Evolutionary conservation across 192 early-diverging fungal species (phyloP).

Genomic region (Rhizophagus clarus): DNA sequence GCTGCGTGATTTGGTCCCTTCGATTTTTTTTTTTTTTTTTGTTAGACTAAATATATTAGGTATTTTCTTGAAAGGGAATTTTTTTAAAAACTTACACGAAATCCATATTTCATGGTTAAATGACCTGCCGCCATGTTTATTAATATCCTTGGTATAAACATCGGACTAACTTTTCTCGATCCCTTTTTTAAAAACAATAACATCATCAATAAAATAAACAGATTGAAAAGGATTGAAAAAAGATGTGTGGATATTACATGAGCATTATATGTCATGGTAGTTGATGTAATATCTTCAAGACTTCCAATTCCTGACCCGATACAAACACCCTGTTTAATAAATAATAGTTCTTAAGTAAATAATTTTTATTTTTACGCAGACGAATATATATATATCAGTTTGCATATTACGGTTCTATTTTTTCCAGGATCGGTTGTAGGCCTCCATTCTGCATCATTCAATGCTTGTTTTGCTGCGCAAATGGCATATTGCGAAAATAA

Average conservation of each 20-base stretch:
- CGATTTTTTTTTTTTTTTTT: slow-evolving; percentile 15
- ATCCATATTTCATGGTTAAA: slow-evolving; percentile 86
- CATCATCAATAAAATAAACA: not conserved
- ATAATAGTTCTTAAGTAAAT: not conserved
- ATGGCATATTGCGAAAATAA: slow-evolving; percentile 88
- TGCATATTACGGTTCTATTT: slow-evolving; percentile 61
- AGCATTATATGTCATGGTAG: slow-evolving; percentile 52
- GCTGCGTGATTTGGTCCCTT: slow-evolving; percentile 92
- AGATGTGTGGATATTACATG: slow-evolving; percentile 44
- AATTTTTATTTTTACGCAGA: not conserved
- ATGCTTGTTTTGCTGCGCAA: slow-evolving; percentile 79
- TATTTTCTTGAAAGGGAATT: not conserved
- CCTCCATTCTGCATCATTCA: slow-evolving; percentile 80
- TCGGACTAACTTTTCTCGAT: slow-evolving; percentile 76
- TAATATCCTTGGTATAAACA: slow-evolving; percentile 88
- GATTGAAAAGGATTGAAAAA: not conserved
- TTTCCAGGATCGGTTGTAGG: slow-evolving; percentile 54
- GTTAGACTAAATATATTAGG: not conserved
- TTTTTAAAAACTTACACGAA: slow-evolving; percentile 47
- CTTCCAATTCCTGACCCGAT: slow-evolving; percentile 94
- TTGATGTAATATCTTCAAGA: slow-evolving; percentile 77
- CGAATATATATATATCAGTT: slow-evolving; percentile 4
- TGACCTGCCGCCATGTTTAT: slow-evolving; percentile 96
- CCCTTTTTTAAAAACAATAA: slow-evolving; percentile 51
- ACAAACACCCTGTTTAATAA: slow-evolving; percentile 75